Evolutionary conservation across 768 basidiomycete species (phyloP).

Genomic region (Macrolepiota fuliginosa): DNA sequence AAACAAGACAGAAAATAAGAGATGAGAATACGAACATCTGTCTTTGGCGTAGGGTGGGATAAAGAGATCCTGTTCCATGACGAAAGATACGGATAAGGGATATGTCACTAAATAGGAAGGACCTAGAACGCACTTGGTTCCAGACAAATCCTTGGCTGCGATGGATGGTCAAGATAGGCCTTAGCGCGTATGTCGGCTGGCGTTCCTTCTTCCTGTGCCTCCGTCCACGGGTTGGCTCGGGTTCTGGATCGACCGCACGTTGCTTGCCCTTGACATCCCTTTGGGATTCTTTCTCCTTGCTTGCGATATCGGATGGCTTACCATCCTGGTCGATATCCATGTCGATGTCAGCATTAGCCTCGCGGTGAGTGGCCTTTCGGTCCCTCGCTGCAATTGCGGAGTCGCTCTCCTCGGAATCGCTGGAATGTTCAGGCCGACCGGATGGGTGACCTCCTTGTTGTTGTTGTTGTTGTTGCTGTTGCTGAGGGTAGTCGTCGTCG

Average conservation of each 20-base stretch:
- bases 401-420: constrained; percentile 17
- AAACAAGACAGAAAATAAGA: constrained; percentile 14
- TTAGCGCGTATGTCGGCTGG: constrained; percentile 57
- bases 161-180: constrained; percentile 85
- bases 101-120: not conserved
- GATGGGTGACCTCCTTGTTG: not conserved
- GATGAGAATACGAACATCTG: constrained; percentile 61
- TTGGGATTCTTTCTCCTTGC: constrained; percentile 33
- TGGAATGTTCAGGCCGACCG: constrained; percentile 8
- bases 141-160: constrained; percentile 87
- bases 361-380: constrained; percentile 18
- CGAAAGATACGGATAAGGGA: constrained; percentile 10
- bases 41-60: constrained; percentile 90
- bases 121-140: constrained; percentile 66
- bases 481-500: constrained; percentile 56
- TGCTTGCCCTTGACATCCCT: constrained; percentile 81
- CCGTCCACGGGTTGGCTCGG: constrained; percentile 33
- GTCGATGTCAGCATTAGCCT: constrained; percentile 47
- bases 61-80: constrained; percentile 64
- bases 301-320: constrained; percentile 31
- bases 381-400: constrained; percentile 6
- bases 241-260: constrained; percentile 68
- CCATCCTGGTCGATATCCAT: constrained; percentile 48
- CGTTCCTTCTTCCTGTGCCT: constrained; percentile 53
- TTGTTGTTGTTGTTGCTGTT: not conserved